These are phyloP conservation scores for Diphasiastrum complanatum DNA, from an alignment of 83 land plant species.

Conservation along the genomic window DNA sequence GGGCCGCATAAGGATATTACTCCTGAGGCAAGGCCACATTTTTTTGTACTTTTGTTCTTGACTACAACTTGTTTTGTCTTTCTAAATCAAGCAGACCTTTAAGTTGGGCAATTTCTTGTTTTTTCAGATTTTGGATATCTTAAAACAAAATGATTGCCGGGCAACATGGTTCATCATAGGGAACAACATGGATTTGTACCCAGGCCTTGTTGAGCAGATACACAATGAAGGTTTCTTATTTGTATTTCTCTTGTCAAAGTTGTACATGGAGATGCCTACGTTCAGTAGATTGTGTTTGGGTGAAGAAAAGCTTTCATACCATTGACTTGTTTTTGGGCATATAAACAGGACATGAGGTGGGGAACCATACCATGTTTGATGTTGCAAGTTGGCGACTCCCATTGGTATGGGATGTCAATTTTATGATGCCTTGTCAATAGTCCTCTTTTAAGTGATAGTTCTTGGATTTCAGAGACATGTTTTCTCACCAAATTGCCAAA, in stretches of 20 bases:
- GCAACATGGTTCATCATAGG: slow-evolving; percentile 50
- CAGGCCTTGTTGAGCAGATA: slow-evolving; percentile 34
- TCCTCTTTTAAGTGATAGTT: background rate
- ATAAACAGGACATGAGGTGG: slow-evolving; percentile 48
- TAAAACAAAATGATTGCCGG: slow-evolving; percentile 37
- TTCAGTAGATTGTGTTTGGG: background rate
- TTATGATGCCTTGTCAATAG: background rate
- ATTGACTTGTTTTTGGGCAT: background rate
- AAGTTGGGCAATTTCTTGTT: no score
- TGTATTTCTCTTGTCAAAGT: no score
- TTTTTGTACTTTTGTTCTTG: slow-evolving; percentile 4
- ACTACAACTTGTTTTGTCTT: no score
- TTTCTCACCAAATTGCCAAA: background rate
- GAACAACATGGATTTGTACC: slow-evolving; percentile 39
- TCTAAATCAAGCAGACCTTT: no score
- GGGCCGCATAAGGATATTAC: slow-evolving; percentile 40
- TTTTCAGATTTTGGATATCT: slow-evolving; percentile 31
- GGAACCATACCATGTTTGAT: slow-evolving; percentile 47
- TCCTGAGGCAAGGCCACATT: slow-evolving; percentile 30
- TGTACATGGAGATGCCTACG: background rate
- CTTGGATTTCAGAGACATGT: background rate
- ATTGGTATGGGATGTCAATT: slow-evolving; percentile 18
- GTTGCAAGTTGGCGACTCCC: slow-evolving; percentile 42
- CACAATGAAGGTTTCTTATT: slow-evolving; percentile 31
- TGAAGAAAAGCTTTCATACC: background rate